phyloP scores from a whole-genome alignment of 2,329 filamentous ascomycete genomes.

The Volutella citrinella region DNA sequence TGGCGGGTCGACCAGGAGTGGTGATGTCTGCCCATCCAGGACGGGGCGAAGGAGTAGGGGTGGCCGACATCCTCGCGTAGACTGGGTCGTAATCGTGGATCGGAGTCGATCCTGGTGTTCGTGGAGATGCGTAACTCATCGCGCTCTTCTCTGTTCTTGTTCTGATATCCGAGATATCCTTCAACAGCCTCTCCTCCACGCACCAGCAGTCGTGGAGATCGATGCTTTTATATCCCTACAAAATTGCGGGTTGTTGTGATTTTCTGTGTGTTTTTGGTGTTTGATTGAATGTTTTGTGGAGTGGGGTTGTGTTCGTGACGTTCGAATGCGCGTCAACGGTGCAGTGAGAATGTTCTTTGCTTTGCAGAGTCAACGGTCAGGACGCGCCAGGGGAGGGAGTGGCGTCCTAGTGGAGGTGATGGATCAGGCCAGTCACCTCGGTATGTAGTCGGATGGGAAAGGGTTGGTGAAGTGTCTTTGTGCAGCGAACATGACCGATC shows the following conservation, averaged over 20 bases:
- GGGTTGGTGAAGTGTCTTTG: slow-evolving; percentile 51
- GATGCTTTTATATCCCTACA: slow-evolving; percentile 3
- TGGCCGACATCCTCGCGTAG: slow-evolving; percentile 51
- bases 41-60: slow-evolving; percentile 56
- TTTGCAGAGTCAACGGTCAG: slow-evolving; percentile 19
- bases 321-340: slow-evolving; percentile 17
- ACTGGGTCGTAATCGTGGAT: slow-evolving; percentile 45
- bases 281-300: slow-evolving; percentile 16
- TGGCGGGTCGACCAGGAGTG: slow-evolving; percentile 52
- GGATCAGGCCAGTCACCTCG: slow-evolving; percentile 55
- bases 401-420: slow-evolving; percentile 46
- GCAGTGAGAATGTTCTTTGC: slow-evolving; percentile 15
- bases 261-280: slow-evolving; percentile 35
- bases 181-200: slow-evolving; percentile 27
- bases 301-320: slow-evolving; percentile 9
- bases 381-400: slow-evolving; percentile 23
- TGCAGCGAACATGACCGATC: slow-evolving; percentile 54
- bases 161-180: too few relatives aligned
- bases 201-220: slow-evolving; percentile 22
- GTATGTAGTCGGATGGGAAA: slow-evolving; percentile 59
- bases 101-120: slow-evolving; percentile 45
- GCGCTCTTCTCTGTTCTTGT: slow-evolving; percentile 35
- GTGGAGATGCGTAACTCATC: slow-evolving; percentile 39
- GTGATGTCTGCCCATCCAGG: slow-evolving; percentile 47
- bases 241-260: too few relatives aligned